A percentile compares a stretch with the other conserved stretches of the same genome.
Evolutionary conservation across 2,329 filamentous ascomycete genomes (phyloP).

Genomic region (Aphanocladium album): DNA sequence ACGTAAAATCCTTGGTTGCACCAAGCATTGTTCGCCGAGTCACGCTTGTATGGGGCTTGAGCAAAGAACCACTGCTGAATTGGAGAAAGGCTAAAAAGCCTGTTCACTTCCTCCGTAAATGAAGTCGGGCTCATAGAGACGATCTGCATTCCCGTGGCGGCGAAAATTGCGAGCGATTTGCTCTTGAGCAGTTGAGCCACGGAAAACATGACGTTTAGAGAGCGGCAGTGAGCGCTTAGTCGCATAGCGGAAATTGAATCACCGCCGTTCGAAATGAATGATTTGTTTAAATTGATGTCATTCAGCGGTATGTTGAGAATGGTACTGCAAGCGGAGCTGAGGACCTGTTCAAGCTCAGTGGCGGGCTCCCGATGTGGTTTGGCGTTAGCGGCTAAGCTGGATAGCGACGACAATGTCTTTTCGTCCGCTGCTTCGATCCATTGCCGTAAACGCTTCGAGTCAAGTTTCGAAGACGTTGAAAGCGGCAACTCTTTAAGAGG

Average conservation of each 20-base stretch:
- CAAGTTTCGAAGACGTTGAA: neutral
- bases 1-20: slow-evolving; percentile 2
- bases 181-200: neutral
- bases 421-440: neutral
- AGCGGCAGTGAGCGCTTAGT: neutral
- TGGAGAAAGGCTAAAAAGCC: slow-evolving; percentile 10
- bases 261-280: slow-evolving; percentile 14
- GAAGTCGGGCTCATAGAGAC: neutral
- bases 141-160: neutral
- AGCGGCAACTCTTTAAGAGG: neutral
- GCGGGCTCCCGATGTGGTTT: neutral
- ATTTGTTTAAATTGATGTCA: slow-evolving; percentile 10
- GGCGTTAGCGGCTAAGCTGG: neutral
- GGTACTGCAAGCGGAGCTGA: slow-evolving; percentile 10
- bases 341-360: slow-evolving; percentile 5
- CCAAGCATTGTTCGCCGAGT: neutral
- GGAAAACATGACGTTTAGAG: neutral
- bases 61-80: slow-evolving; percentile 13
- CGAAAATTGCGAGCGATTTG: neutral
- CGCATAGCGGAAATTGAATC: slow-evolving; percentile 16
- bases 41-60: neutral
- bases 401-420: neutral
- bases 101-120: slow-evolving; percentile 2
- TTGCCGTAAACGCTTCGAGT: neutral
- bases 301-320: slow-evolving; percentile 8